Evolutionary conservation across 495 filamentous ascomycete species (phyloP).

Genomic region (Xylaria longipes): DNA sequence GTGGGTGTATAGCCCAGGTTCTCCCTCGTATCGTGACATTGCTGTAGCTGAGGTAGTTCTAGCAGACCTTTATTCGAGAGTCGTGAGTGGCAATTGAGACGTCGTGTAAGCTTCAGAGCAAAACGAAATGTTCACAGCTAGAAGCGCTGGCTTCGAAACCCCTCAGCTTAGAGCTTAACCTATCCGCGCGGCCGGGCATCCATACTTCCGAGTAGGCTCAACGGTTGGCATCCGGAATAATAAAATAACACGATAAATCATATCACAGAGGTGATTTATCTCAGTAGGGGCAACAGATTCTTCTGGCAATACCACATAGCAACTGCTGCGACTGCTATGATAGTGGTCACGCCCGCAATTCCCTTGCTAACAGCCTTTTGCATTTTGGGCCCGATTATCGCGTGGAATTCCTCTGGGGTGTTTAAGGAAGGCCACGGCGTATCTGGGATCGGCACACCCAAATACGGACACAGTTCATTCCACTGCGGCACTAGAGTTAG

Average conservation of each 20-base stretch:
- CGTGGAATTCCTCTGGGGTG: constrained; percentile 35
- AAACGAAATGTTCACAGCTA: background rate
- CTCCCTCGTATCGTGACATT: background rate
- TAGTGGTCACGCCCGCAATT: constrained; percentile 26
- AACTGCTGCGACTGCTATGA: constrained; percentile 30
- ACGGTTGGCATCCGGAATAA: background rate
- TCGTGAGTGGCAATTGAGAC: background rate
- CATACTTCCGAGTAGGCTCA: background rate
- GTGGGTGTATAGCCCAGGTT: background rate
- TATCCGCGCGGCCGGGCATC: background rate
- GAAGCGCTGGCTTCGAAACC: background rate
- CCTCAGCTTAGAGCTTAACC: background rate
- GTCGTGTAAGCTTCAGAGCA: background rate
- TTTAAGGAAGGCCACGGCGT: constrained; percentile 34
- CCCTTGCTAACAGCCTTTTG: constrained; percentile 28
- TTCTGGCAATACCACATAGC: constrained; percentile 32
- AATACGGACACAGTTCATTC: constrained; percentile 40
- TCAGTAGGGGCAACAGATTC: constrained; percentile 15
- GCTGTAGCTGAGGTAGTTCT: background rate
- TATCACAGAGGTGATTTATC: background rate
- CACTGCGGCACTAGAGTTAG: constrained; percentile 20
- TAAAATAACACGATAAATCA: too few species aligned
- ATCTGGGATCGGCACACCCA: constrained; percentile 39
- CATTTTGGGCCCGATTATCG: constrained; percentile 15
- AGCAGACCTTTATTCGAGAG: too few species aligned